A percentile compares a stretch with the other conserved stretches of the same genome.
Conservation (phyloP, 2,329 filamentous ascomycete species). For the Exophiala bonariae region DNA sequence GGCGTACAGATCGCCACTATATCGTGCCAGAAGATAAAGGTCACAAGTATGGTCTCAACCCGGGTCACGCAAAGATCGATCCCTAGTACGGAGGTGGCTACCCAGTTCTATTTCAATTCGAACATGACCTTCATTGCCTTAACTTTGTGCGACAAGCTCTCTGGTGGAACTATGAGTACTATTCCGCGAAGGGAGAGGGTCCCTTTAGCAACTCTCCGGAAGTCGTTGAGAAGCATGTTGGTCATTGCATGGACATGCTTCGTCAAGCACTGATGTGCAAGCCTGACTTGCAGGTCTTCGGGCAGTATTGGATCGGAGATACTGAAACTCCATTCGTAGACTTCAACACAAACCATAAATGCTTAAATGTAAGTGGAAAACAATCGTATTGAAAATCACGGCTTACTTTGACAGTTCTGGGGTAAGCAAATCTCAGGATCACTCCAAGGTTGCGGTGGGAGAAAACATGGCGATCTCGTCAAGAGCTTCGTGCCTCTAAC, state of each 20-base stretch:
- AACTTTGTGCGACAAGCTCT: conserved; percentile 5
- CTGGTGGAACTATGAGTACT: conserved; percentile 7
- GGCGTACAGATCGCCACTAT: too few species aligned
- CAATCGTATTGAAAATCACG: too few species aligned
- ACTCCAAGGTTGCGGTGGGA: too few species aligned
- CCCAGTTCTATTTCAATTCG: neutral
- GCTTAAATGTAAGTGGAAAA: too few species aligned
- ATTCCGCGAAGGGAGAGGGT: conserved; percentile 2
- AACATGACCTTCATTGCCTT: conserved; percentile 1
- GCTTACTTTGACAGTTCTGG: too few species aligned
- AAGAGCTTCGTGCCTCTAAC: too few species aligned
- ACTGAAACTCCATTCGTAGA: conserved; percentile 1
- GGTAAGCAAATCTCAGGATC: too few species aligned
- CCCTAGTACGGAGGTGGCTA: neutral
- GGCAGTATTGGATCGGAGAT: conserved; percentile 1
- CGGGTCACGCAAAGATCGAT: conserved; percentile 1
- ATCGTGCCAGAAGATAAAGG: too few species aligned
- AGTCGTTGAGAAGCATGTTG: neutral
- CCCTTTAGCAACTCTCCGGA: conserved; percentile 2
- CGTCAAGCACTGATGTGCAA: conserved; percentile 3
- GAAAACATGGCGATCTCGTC: too few species aligned
- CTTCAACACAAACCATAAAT: conserved; percentile 1
- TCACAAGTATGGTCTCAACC: neutral
- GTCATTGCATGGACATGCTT: conserved; percentile 1
- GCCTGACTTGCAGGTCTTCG: conserved; percentile 3